Evolutionary conservation across 2,329 filamentous ascomycete species (phyloP), one percentile per base, ranked within the genome.

Genomic region (Penicillium janthinellum): DNA sequence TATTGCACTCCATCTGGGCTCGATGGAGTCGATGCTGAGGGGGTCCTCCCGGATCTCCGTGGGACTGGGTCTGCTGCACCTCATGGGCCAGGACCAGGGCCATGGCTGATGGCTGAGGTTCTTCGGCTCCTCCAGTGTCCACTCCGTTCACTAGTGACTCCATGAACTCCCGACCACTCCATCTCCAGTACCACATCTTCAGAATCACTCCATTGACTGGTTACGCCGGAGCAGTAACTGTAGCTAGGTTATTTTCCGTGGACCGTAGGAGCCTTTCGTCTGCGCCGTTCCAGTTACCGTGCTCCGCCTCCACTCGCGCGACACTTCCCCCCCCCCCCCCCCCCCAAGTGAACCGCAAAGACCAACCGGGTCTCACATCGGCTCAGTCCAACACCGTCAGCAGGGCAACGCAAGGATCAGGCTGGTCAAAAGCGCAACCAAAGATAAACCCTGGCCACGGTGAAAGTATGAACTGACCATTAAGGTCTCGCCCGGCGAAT

Each of bases 1-100:
- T 28, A 22, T 15, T 25, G 41, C 22, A 20, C n/a, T 22, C 11
- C 5, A 45, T 45, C 22, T 45, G 20, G 20, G 20, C 20, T 20
- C 20, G 20, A 20, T 20, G 20, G 20, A 20, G 20, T 20, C 20
- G 20, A 20, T 45, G 42, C 42, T 45, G 5, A n/a, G n/a, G 20
- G 20, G 44, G 42, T 60, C 63, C 61, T 28, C 64, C 61, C 63
- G 41, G 66, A 67, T 68, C 59, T 56, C 45, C 64, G 31, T 63
- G 58, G 64, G 20, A 20, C 20, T 20, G 57, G 25, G 25, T 66
- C 64, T 50, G 1, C 59, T 25, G 25, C 25, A 25, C 4, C 25
- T 25, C 25, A 20, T 20, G 20, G 20, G 20, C 20, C 20, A 20
- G 20, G 20, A 2, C 20, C 20, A 20, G 20, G 20, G 20, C 20